Base-by-base conservation (phyloP, 2,329 filamentous ascomycete genomes). In the Xylaria sp. region DNA sequence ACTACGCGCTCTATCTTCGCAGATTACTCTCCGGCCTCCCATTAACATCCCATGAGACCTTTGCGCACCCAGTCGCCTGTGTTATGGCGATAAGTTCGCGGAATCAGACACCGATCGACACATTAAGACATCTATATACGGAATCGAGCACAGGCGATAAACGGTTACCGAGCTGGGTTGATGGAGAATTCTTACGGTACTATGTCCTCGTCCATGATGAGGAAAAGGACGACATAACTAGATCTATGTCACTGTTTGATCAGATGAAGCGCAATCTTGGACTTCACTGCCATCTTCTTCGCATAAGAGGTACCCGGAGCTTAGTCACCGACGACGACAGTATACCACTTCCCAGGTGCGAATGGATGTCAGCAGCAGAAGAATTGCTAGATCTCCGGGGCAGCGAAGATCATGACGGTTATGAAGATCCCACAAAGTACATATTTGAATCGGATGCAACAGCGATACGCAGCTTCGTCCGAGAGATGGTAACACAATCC, bases 241-340 rank as follows among this genome's bases (percentile, higher is more conserved):
- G 94, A 80, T 97, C 94, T 13, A 95, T 95, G 80, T 89, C 90
- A 20, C 85, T 98, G 33, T 99, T 97, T 80, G 96, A 99, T 75
- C 94, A 98, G 80, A 99, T 99, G 97, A 99, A 98, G 82, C 90
- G 96, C n/a, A 94, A 98, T 81, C 93, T 99, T 72, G 96, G 96
- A 1, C 84, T 98, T 57, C 94, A 99, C 80, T 99, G 96, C 78
- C 96, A 99, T 81, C 85, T 99, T 12, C 85, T 99, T 41, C 86
- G 97, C 71, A 83, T 99, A 60, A 89, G 95, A 74, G 97, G 93
- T 76, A 92, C 90, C 46, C 92, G 94, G 78, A 95, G 94, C 79
- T 91, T 93, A 43, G 90, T 94, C 71, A 94, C 94, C 1, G 96
- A 98, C 79, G 94, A 98, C 78, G 95, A 98, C 77, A 95, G 93